phyloP scores from a whole-genome alignment of 139 green algal species.

The Chlorella vulgaris region DNA sequence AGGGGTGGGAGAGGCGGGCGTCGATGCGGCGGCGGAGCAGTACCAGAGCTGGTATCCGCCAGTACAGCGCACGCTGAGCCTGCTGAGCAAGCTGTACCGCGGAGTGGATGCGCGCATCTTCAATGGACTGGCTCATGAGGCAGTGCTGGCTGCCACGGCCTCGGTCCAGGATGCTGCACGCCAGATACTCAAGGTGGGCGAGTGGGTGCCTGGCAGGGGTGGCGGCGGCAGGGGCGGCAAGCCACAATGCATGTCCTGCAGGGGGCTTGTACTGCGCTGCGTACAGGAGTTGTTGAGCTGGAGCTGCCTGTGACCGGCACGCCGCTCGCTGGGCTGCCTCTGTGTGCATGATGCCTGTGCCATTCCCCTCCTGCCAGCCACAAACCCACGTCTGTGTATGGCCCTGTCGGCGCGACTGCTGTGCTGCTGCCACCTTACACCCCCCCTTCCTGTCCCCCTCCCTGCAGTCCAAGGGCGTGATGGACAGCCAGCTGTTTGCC shows the following conservation, averaged over 20 bases:
- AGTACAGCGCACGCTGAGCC: slow-evolving; percentile 77
- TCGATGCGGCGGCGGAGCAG: background rate
- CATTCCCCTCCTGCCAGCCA: no score
- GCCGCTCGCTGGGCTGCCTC: no score
- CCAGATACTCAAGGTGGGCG: slow-evolving; percentile 23
- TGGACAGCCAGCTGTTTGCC: slow-evolving; percentile 92
- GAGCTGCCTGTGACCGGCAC: no score
- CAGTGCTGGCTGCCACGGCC: slow-evolving; percentile 75
- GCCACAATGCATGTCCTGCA: no score
- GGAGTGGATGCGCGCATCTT: slow-evolving; percentile 85
- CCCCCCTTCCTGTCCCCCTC: background rate
- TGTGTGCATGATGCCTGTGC: no score
- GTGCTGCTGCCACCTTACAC: background rate
- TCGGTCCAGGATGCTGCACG: slow-evolving; percentile 68
- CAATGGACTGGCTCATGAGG: slow-evolving; percentile 88
- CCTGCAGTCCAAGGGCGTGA: slow-evolving; percentile 34
- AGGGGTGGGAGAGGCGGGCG: no score
- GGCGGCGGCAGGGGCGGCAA: no score
- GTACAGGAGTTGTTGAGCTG: no score
- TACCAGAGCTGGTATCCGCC: slow-evolving; percentile 81
- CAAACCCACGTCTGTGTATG: no score
- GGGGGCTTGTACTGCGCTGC: no score
- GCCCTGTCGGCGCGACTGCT: no score
- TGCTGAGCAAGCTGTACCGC: slow-evolving; percentile 91
- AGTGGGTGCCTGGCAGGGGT: background rate